Percentiles rank a stretch among this genome's conserved stretches.
These are phyloP conservation scores for Saturnispora serradocipensis DNA, from an alignment of 805 yeast species.

Conservation along the genomic window DNA sequence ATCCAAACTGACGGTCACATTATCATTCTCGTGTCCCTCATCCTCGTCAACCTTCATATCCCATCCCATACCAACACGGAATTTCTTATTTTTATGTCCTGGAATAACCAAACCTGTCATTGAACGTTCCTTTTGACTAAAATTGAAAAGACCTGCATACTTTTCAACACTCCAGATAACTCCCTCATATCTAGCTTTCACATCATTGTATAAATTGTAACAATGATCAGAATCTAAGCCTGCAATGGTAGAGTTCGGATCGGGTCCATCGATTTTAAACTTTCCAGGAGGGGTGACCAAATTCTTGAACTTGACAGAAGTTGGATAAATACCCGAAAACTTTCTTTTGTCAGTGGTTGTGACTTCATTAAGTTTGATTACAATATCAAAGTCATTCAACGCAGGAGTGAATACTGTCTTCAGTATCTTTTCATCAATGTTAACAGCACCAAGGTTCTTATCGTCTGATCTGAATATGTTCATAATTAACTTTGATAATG, in stretches of 20 bases:
- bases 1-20: conserved; percentile 45
- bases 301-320: conserved; percentile 48
- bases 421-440: conserved; percentile 29
- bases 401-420: conserved; percentile 71
- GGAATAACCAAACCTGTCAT: conserved; percentile 82
- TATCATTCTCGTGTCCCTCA: conserved; percentile 33
- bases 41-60: conserved; percentile 41
- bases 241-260: not conserved
- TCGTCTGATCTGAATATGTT: conserved; percentile 36
- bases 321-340: conserved; percentile 49
- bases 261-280: conserved; percentile 20
- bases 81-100: conserved; percentile 49
- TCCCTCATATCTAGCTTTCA: conserved; percentile 54
- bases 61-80: conserved; percentile 71
- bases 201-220: conserved; percentile 48
- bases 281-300: conserved; percentile 32
- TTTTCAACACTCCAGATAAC: conserved; percentile 57
- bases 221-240: conserved; percentile 43
- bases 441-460: conserved; percentile 1
- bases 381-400: conserved; percentile 74
- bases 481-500: conserved; percentile 69
- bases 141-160: conserved; percentile 33
- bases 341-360: conserved; percentile 14
- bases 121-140: conserved; percentile 31
- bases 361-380: conserved; percentile 43